Percentiles rank a stretch among this genome's conserved stretches.
Evolutionary conservation across 441 rosid species (phyloP).

Genomic region (Adansonia grandidieri): DNA sequence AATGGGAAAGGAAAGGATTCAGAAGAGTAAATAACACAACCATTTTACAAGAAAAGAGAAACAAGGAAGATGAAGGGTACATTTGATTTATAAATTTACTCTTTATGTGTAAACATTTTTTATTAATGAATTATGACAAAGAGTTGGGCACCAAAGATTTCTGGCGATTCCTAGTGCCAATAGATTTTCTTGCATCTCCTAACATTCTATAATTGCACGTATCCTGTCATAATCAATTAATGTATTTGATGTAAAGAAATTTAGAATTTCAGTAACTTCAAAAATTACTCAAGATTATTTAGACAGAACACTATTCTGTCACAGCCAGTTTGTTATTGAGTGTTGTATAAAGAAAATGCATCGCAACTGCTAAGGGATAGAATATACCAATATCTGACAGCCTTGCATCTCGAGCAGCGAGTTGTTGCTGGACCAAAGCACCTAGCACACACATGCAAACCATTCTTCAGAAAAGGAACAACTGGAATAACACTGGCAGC

Average conservation of each 20-base stretch:
- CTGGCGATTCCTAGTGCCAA: neutral
- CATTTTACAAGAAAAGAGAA: neutral
- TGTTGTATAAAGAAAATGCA: neutral
- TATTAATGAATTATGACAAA: neutral
- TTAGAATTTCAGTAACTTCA: neutral
- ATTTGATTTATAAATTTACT: neutral
- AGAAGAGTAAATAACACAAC: neutral
- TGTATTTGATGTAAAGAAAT: neutral
- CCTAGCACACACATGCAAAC: constrained; percentile 62
- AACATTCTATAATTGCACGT: neutral
- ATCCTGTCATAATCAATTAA: neutral
- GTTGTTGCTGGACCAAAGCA: constrained; percentile 80
- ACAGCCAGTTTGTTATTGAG: too few relatives aligned
- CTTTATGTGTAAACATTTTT: neutral
- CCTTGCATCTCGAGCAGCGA: constrained; percentile 94
- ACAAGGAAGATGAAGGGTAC: neutral
- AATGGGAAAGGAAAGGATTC: neutral
- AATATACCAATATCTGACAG: constrained; percentile 81
- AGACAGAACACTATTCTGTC: too few relatives aligned
- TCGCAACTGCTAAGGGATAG: constrained; percentile 21
- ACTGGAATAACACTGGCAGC: constrained; percentile 43
- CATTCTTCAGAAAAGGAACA: constrained; percentile 45
- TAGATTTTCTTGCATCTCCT: neutral
- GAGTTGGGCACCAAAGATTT: neutral
- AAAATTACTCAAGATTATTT: neutral